Base-by-base conservation (phyloP, 1,284 basidiomycete species). In the Sporisorium iseilematis-ciliati region DNA sequence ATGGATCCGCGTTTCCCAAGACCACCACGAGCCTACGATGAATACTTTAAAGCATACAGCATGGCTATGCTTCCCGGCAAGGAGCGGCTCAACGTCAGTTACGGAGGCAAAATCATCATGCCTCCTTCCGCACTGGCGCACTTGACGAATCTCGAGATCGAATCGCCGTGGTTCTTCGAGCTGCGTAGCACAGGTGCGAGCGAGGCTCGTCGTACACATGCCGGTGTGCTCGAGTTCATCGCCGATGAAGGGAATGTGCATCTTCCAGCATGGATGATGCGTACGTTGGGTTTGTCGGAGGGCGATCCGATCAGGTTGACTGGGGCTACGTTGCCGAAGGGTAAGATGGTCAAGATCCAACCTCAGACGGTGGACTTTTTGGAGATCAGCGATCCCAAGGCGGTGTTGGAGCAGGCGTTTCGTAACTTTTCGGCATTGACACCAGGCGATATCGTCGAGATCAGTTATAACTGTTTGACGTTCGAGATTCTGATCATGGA, bases 211-310 rank as follows among this genome's bases (percentile, higher is more conserved):
- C 84, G 85, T 50, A 99, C 97, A 0, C 94, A 99, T 84, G 92
- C 92, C 0, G 97, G 97, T 88, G 97, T 99, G 18, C 90, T 99
- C 48, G 97, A 99, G 85, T 99, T 99, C 86, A 98, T 98, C 75
- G 96, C 97, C 0, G 93, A 97, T 64, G 95, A 98, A 85, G 97
- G 97, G 16, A 89, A 92, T 21, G 95, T 97, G 3, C 93, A 99
- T 87, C 88, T 99, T 14, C 97, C 97, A 0, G 93, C 94, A 74
- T 99, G 97, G 97, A 97, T 99, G 94, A 99, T 99, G 97, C 93
- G 93, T 86, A 93, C 93, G 8, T 88, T 99, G 10, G 90, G 92
- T 26, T 87, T 99, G 29, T 91, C 92, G 55, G 97, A 99, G 86
- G 97, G 97, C 14, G 96, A 99, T 87, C 91, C 94, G 5, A 93